These are phyloP conservation scores for Hypoxylon crocopeplum DNA, from an alignment of 495 filamentous ascomycete species.

Conservation along the genomic window DNA sequence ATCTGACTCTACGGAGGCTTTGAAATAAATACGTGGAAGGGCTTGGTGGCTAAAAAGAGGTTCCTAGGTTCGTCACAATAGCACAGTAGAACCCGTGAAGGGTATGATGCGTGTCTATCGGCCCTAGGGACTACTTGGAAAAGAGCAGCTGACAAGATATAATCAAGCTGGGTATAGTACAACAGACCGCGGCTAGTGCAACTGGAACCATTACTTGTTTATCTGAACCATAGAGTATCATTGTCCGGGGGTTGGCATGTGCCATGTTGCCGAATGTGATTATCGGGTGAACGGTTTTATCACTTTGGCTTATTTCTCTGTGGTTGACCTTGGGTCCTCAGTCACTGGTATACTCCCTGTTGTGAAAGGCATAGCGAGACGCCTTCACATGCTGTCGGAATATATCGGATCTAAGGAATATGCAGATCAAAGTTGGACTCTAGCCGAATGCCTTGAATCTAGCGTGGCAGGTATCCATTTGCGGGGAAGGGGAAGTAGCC, in stretches of 20 bases:
- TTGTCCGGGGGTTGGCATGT: constrained; percentile 1
- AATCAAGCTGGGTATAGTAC: neutral
- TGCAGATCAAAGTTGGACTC: neutral
- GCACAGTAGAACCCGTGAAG: too few species aligned
- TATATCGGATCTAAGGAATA: constrained; percentile 11
- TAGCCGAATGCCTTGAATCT: neutral
- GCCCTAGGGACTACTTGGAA: too few species aligned
- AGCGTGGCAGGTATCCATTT: neutral
- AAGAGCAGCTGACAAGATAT: too few species aligned
- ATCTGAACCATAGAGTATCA: too few species aligned
- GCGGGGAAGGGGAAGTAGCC: constrained; percentile 19
- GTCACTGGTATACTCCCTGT: too few species aligned
- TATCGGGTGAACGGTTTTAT: neutral
- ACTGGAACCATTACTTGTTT: neutral
- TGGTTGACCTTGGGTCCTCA: too few species aligned
- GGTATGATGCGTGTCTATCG: too few species aligned
- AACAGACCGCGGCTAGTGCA: neutral
- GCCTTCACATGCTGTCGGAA: constrained; percentile 32
- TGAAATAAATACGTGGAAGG: too few species aligned
- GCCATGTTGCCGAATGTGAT: neutral
- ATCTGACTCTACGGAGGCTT: neutral
- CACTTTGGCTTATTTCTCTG: too few species aligned
- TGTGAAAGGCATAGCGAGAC: too few species aligned
- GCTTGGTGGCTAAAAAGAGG: too few species aligned
- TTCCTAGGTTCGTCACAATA: too few species aligned